These are phyloP conservation scores for Thymus mandschuricus DNA, from an alignment of 257 asterid genomes.

Conservation along the genomic window DNA sequence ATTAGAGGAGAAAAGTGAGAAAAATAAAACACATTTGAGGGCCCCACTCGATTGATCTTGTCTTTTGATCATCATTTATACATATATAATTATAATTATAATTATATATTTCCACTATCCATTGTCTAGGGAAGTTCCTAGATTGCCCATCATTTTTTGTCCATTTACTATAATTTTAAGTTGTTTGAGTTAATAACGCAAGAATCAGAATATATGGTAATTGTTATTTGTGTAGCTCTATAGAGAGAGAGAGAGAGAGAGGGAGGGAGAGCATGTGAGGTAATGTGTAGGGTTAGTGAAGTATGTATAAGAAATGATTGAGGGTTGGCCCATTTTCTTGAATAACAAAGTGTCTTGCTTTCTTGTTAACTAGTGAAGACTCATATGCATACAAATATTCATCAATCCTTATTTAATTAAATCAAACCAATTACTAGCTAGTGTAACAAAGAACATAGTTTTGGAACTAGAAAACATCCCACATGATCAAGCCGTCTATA, in stretches of 20 bases:
- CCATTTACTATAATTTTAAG: no score
- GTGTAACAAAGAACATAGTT: neutral
- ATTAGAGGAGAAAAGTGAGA: constrained; percentile 34
- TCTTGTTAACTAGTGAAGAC: constrained; percentile 28
- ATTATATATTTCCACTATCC: no score
- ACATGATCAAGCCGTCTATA: neutral
- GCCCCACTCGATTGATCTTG: constrained; percentile 50
- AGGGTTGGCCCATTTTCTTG: constrained; percentile 37
- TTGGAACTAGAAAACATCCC: neutral
- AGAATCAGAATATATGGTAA: constrained; percentile 3
- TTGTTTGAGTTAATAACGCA: neutral
- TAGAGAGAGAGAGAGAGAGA: constrained; percentile 27
- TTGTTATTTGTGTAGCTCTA: constrained; percentile 14
- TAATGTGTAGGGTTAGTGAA: constrained; percentile 56
- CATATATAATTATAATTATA: neutral
- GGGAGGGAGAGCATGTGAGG: constrained; percentile 56
- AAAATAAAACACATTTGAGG: constrained; percentile 43
- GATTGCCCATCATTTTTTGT: no score
- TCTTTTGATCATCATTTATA: constrained; percentile 37
- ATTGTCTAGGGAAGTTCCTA: no score
- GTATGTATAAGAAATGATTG: constrained; percentile 49
- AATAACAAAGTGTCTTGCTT: constrained; percentile 29
- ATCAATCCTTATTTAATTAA: constrained; percentile 26
- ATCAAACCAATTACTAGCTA: neutral
- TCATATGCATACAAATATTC: constrained; percentile 17